Base-by-base conservation (phyloP, 345 rosid genomes). In the Linum lewisii region DNA sequence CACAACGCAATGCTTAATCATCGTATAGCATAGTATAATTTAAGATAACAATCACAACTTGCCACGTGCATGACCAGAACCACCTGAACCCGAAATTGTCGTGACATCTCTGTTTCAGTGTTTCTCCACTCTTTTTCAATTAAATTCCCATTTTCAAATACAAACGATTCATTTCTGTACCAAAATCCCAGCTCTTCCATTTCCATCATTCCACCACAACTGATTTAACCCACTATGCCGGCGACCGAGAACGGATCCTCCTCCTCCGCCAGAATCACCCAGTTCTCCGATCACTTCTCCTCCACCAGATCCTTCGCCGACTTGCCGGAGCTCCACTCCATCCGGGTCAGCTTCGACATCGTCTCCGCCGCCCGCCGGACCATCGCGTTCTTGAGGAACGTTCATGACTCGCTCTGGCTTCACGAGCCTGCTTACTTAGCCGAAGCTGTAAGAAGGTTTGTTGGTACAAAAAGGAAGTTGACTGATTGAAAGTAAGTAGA, bases 371-470 rank as follows among this genome's bases (percentile, higher is more conserved):
- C 88, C 0, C 79, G 86, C 60, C 69, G 84, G 32, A 81, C 71
- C 72, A 61, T 84, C 21, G 74, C 71, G 60, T 78, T 91, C 60
- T 72, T 91, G 68, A 86, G 88, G 54, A 66, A 75, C 11, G 85
- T 83, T 3, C 58, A 70, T 19, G 85, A 79, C 64, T 82, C 77
- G 45, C 81, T 66, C 15, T 86, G 96, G 96, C 82, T 91, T 21
- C 95, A 88, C 61, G 84, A 79, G 55, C 75, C 59, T 55, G 61
- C 76, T 7, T 72, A 69, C 29, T 42, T 79, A 24, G 59, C 74
- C 51, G 85, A 91, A 78, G 95, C 98, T 21, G 70, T 88, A 32
- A 72, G 96, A 72, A 84, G 98, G 98, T 86, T 6, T 64, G 9
- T 10, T 42, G 32, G 47, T 13, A 21, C 22, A 14, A 10, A 6